Base-by-base conservation (phyloP, 2,329 filamentous ascomycete species). In the Domatiomyces globalis region DNA sequence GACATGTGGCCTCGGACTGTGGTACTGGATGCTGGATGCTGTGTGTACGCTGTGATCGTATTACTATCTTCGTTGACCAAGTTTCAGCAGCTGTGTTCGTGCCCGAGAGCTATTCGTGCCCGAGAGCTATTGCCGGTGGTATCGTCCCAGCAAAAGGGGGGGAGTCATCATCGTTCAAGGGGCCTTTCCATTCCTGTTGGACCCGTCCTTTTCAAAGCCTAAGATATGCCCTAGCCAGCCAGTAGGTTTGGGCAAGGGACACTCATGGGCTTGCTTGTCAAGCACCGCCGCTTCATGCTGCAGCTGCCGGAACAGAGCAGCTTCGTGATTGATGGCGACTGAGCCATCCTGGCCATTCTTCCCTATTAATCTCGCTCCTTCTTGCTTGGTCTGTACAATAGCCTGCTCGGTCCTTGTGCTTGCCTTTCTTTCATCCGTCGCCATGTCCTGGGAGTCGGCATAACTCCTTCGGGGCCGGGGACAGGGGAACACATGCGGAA, bases 401-500 rank as follows among this genome's bases (percentile, higher is more conserved):
- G 71, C 66, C 63, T 67, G 45, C 69, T 67, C 48, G 29, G 52
- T 53, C 48, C 45, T 53, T 49, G 58, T 46, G 53, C 58, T 54
- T 43, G 64, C 51, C 61, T 64, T 48, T 63, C 64, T 50, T 66
- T 59, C 47, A 63, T 67, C 19, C 17, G 56, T 46, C 62, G 65
- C 68, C 19, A 42, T 20, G 18, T 19, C 45, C 43, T 71, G 67
- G 15, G 81, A 81, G 66, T 95, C 89, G 60, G 87, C 84, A 61
- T 84, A 83, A 33, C 81, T 79, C 29, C 79, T 73, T 58, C 85
- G 78, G 1, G 86, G 86, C 45, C 87, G 86, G 1, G 92, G 92
- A 65, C 92, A 98, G 1, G 92, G 92, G 17, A 98, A 78, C 27
- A 94, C 65, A 67, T 98, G 92, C 19, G 92, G 92, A 45, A 95